Conservation (phyloP, 805 yeast genomes). For the Metschnikowia sp. region DNA sequence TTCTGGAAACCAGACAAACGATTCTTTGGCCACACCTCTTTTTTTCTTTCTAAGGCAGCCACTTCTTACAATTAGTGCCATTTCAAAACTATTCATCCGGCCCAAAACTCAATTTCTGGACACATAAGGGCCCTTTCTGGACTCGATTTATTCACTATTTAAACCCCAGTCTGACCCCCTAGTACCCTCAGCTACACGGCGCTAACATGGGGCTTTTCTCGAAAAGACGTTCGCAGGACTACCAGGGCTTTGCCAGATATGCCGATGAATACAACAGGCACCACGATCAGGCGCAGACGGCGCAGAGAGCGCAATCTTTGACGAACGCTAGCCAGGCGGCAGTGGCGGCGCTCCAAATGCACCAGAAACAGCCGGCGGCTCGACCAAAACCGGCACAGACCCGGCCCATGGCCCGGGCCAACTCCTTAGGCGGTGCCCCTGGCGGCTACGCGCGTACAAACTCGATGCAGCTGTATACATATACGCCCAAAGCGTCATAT, state of each 20-base stretch:
- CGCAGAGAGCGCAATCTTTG: constrained; percentile 23
- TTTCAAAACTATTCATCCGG: no score
- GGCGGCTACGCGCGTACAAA: constrained; percentile 21
- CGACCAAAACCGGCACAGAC: neutral
- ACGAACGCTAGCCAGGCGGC: constrained; percentile 41
- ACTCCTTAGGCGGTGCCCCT: constrained; percentile 18
- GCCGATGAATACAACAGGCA: constrained; percentile 23
- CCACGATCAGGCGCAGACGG: constrained; percentile 20
- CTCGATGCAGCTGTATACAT: constrained; percentile 35
- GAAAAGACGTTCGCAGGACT: constrained; percentile 9
- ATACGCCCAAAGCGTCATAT: constrained; percentile 40
- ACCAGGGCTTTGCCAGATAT: constrained; percentile 37
- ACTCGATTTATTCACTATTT: neutral
- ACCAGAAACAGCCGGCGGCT: constrained; percentile 19
- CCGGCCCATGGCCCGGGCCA: constrained; percentile 5
- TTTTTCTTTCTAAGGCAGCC: neutral
- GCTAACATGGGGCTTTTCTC: constrained; percentile 10
- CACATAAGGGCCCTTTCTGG: neutral
- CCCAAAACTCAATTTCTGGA: neutral
- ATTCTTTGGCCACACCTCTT: neutral
- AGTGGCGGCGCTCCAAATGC: constrained; percentile 36
- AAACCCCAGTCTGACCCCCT: neutral
- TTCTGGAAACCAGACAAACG: neutral
- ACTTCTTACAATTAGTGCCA: neutral
- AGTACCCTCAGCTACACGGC: neutral